A percentile compares a stretch with the other conserved stretches of the same genome.
Conservation (phyloP, 805 yeast genomes). For the Saturnispora quitensis region DNA sequence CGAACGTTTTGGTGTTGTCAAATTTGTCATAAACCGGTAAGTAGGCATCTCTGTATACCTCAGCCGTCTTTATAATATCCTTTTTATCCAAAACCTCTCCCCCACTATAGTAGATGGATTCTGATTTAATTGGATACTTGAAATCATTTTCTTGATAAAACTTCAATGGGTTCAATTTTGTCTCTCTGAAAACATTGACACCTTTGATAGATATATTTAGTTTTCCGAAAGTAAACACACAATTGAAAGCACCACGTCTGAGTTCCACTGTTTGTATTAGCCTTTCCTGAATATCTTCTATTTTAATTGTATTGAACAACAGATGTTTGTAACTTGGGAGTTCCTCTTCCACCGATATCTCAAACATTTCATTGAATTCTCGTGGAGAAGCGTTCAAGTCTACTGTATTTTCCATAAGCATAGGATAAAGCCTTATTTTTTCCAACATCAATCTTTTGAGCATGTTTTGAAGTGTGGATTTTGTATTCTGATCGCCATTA, state of each 20-base stretch:
- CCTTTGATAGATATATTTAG: constrained; percentile 65
- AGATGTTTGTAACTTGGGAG: constrained; percentile 20
- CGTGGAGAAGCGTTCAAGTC: constrained; percentile 5
- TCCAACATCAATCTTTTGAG: constrained; percentile 52
- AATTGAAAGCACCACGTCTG: constrained; percentile 51
- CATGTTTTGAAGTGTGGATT: constrained; percentile 43
- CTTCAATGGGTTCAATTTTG: constrained; percentile 17
- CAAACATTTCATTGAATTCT: constrained; percentile 9
- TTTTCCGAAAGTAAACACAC: constrained; percentile 45
- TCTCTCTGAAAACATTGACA: constrained; percentile 42
- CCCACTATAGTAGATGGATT: constrained; percentile 35
- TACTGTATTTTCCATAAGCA: constrained; percentile 35
- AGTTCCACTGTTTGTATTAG: constrained; percentile 53
- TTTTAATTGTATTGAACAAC: constrained; percentile 33
- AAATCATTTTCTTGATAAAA: constrained; percentile 40
- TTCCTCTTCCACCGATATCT: constrained; percentile 2
- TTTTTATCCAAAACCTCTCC: constrained; percentile 30
- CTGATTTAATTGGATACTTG: constrained; percentile 2
- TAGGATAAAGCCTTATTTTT: constrained; percentile 49
- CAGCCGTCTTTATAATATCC: not conserved
- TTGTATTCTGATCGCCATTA: constrained; percentile 31
- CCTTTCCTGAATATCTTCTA: constrained; percentile 35
- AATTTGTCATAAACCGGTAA: constrained; percentile 28
- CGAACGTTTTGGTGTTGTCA: constrained; percentile 21
- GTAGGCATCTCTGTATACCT: constrained; percentile 20